Evolutionary conservation across 1,139 yeast species (phyloP).

Genomic region (Saccharomyces pastorianus): DNA sequence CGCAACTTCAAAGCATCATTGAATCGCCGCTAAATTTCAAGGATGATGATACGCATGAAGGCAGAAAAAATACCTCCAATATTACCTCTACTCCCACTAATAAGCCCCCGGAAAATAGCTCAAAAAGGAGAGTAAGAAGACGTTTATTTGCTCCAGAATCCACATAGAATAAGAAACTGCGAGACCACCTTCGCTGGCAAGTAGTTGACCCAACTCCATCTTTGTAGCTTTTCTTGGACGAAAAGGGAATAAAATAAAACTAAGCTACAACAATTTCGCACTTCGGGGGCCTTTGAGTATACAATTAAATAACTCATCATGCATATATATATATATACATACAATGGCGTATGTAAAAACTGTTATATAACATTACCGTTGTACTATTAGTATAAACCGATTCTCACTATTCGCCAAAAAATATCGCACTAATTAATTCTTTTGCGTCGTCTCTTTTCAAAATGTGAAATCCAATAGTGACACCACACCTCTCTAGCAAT

Average conservation of each 20-base stretch:
- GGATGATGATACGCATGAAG: neutral
- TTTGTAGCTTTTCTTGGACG: neutral
- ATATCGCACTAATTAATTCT: constrained; percentile 58
- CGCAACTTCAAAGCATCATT: constrained; percentile 15
- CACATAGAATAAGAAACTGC: neutral
- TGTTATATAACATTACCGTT: neutral
- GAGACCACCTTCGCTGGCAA: too few relatives aligned
- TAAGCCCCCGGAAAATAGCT: neutral
- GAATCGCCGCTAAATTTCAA: constrained; percentile 19
- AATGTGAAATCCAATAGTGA: constrained; percentile 45
- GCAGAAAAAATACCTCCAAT: neutral
- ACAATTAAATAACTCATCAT: neutral
- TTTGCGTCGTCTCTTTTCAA: constrained; percentile 47
- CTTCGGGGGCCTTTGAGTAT: neutral
- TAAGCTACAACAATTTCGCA: neutral
- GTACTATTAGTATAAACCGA: neutral
- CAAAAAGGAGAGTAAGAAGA: constrained; percentile 29
- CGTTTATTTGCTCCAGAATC: constrained; percentile 30
- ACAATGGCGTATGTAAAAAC: neutral
- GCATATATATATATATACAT: neutral
- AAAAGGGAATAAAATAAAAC: neutral
- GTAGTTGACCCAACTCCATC: neutral
- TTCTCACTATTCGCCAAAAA: constrained; percentile 52
- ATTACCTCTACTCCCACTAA: neutral
- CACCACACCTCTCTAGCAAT: constrained; percentile 54